Evolutionary conservation across 2,329 filamentous ascomycete genomes (phyloP).

Genomic region (Hortaea sp.): DNA sequence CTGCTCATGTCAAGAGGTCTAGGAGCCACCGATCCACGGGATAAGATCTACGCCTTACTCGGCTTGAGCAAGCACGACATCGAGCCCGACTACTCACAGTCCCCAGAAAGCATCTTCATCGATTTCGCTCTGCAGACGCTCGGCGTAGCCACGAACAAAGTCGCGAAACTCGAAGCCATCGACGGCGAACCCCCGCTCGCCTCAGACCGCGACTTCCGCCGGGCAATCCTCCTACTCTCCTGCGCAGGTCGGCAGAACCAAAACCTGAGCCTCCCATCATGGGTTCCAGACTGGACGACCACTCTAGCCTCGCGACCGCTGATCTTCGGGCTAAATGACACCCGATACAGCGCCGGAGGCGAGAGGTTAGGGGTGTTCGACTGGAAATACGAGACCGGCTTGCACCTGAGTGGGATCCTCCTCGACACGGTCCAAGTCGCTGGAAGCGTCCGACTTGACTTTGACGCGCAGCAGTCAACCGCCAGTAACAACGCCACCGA

Average conservation of each 20-base stretch:
- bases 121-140: slow-evolving; percentile 21
- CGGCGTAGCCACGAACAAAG: slow-evolving; percentile 11
- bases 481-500: background rate
- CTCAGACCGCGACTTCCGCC: slow-evolving; percentile 10
- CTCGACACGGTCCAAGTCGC: slow-evolving; percentile 16
- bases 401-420: slow-evolving; percentile 19
- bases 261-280: slow-evolving; percentile 9
- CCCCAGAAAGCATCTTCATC: slow-evolving; percentile 17
- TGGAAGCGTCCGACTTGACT: slow-evolving; percentile 11
- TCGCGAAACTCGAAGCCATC: slow-evolving; percentile 1
- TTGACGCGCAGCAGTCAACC: slow-evolving; percentile 1
- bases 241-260: slow-evolving; percentile 22
- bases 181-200: slow-evolving; percentile 5
- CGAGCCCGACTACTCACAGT: slow-evolving; percentile 16
- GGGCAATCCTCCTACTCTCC: slow-evolving; percentile 17
- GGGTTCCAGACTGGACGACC: slow-evolving; percentile 21
- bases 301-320: slow-evolving; percentile 16
- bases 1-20: slow-evolving; percentile 21
- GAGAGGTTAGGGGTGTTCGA: slow-evolving; percentile 15
- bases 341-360: slow-evolving; percentile 16
- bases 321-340: slow-evolving; percentile 13
- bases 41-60: slow-evolving; percentile 21
- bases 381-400: slow-evolving; percentile 15
- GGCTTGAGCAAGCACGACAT: slow-evolving; percentile 19
- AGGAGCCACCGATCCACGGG: slow-evolving; percentile 18